These are phyloP conservation scores for Allomyces macrogynus DNA, from an alignment of 192 early-diverging fungal genomes.

Conservation along the genomic window DNA sequence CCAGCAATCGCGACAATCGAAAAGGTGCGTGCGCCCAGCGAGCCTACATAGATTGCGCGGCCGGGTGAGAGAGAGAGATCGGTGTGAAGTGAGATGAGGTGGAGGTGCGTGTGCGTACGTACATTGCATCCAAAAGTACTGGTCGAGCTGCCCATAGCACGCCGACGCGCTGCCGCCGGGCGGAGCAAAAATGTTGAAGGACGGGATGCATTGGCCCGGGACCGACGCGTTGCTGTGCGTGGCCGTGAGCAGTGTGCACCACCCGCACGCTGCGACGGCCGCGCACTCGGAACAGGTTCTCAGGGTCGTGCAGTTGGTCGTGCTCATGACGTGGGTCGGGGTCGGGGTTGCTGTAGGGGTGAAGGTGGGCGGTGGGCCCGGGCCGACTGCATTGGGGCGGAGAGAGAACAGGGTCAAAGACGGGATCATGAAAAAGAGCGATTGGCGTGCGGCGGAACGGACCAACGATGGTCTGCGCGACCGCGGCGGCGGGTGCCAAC, in stretches of 20 bases:
- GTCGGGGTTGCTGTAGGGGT: not conserved
- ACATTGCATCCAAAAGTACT: not conserved
- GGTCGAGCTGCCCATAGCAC: not conserved
- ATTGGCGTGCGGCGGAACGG: too few relatives aligned
- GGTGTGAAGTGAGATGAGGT: not conserved
- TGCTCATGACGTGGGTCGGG: not conserved
- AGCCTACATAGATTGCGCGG: not conserved
- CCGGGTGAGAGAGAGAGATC: not conserved
- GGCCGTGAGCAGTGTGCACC: not conserved
- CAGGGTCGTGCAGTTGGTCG: not conserved
- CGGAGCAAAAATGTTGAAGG: not conserved
- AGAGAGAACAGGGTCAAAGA: not conserved
- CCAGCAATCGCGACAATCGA: not conserved
- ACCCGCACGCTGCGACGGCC: not conserved
- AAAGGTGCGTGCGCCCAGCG: not conserved
- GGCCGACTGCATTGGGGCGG: not conserved
- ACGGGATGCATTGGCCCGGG: not conserved
- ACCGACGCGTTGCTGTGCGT: not conserved
- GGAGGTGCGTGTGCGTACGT: not conserved
- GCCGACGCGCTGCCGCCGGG: not conserved
- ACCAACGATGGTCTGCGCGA: not conserved
- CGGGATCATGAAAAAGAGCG: too few relatives aligned
- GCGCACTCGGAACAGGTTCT: not conserved
- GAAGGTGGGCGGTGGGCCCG: not conserved
- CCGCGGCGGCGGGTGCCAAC: not conserved